Conservation (phyloP, 2,329 filamentous ascomycete genomes). For the Pyrenophora tritici-repentis region DNA sequence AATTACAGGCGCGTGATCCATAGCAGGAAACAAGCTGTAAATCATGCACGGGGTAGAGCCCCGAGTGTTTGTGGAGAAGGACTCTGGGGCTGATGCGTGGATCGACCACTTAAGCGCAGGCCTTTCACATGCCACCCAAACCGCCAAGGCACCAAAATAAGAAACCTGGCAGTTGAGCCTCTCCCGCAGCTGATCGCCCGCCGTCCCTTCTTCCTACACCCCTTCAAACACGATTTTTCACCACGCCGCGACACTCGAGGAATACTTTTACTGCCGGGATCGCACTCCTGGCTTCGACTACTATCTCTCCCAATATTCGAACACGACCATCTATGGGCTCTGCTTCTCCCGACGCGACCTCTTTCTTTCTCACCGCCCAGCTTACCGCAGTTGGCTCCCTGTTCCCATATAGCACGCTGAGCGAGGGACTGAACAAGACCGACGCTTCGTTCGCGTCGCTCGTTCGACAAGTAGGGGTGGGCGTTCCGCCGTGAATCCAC, state of each 20-base stretch:
- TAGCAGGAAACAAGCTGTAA: conserved; percentile 1
- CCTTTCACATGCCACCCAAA: conserved; percentile 31
- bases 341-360: conserved; percentile 43
- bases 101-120: conserved; percentile 20
- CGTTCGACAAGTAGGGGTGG: conserved; percentile 54
- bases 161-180: conserved; percentile 26
- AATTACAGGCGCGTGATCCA: background rate
- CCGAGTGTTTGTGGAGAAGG: conserved; percentile 14
- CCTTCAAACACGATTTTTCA: conserved; percentile 24
- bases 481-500: conserved; percentile 56
- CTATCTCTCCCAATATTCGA: conserved; percentile 24
- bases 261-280: conserved; percentile 30
- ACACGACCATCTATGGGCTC: conserved; percentile 53
- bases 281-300: conserved; percentile 36
- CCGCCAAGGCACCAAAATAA: conserved; percentile 31
- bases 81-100: conserved; percentile 14
- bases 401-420: conserved; percentile 41
- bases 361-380: conserved; percentile 36
- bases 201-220: conserved; percentile 21
- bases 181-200: conserved; percentile 16
- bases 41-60: conserved; percentile 9
- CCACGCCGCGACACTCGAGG: conserved; percentile 18
- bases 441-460: conserved; percentile 56
- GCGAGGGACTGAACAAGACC: conserved; percentile 46
- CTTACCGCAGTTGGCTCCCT: conserved; percentile 43